phyloP scores from a whole-genome alignment of 1,139 yeast genomes.

The Geotrichum reessii region DNA sequence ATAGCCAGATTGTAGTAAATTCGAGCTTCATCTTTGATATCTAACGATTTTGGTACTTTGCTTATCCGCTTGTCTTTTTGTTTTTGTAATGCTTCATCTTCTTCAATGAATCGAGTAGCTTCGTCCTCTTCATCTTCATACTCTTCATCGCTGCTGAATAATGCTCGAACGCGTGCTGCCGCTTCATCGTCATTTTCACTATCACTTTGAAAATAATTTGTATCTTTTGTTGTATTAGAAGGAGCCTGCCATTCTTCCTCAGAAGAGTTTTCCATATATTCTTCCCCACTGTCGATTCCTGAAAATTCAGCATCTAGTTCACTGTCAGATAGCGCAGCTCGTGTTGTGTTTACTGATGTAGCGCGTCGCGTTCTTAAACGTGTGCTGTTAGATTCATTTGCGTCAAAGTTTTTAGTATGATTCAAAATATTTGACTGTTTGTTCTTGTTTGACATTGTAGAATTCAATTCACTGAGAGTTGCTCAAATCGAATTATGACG shows the following conservation, averaged over 20 bases:
- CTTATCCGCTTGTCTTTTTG: background rate
- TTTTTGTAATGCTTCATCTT: slow-evolving; percentile 3
- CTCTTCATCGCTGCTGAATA: slow-evolving; percentile 16
- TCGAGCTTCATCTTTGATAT: slow-evolving; percentile 14
- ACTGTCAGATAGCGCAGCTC: background rate
- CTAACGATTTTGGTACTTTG: slow-evolving; percentile 15
- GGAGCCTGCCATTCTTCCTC: background rate
- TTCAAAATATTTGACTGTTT: background rate
- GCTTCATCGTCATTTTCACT: background rate
- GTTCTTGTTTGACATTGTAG: background rate
- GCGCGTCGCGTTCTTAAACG: background rate
- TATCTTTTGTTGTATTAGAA: background rate
- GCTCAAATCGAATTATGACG: background rate
- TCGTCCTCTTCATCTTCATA: slow-evolving; percentile 30
- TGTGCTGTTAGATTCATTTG: background rate
- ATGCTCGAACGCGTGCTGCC: slow-evolving; percentile 5
- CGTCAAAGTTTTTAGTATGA: background rate
- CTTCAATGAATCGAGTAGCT: slow-evolving; percentile 21
- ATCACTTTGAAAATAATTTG: background rate
- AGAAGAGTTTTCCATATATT: background rate
- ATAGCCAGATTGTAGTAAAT: slow-evolving; percentile 47
- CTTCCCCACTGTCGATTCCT: background rate
- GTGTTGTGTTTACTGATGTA: background rate
- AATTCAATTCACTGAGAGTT: background rate
- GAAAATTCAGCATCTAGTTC: background rate